phyloP scores from a whole-genome alignment of 257 asterid genomes.

The Agastache rugosa region DNA sequence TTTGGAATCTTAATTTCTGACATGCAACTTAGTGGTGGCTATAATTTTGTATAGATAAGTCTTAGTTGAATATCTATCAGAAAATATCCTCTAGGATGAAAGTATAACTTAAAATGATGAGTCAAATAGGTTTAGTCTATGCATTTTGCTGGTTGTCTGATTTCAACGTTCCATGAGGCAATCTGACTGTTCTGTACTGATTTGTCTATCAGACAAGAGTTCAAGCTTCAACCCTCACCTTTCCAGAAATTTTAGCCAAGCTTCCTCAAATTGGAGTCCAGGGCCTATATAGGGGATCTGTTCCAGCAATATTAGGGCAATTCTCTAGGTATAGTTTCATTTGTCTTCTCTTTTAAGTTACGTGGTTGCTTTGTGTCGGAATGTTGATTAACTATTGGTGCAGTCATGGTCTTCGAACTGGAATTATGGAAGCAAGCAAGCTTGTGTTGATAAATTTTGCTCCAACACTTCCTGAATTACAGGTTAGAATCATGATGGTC shows the following conservation, averaged over 20 bases:
- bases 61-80: conserved; percentile 12
- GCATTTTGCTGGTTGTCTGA: conserved; percentile 35
- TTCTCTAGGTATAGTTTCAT: conserved; percentile 72
- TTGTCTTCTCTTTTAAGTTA: conserved; percentile 3
- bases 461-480: conserved; percentile 90
- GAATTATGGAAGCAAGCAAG: conserved; percentile 95
- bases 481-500: conserved; percentile 54
- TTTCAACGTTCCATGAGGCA: conserved; percentile 35
- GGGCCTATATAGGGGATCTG: conserved; percentile 89
- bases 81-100: conserved; percentile 21
- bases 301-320: conserved; percentile 97
- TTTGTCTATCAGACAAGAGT: conserved; percentile 77
- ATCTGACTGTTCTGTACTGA: conserved; percentile 48
- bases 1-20: background rate
- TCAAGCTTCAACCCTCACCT: conserved; percentile 94
- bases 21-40: background rate
- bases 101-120: conserved; percentile 30
- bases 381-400: conserved; percentile 29
- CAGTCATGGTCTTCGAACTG: conserved; percentile 98
- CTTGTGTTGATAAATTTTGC: conserved; percentile 87
- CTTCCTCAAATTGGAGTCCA: conserved; percentile 86
- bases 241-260: conserved; percentile 82
- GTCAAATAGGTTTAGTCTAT: conserved; percentile 33
- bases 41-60: background rate
- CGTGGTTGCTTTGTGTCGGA: background rate